Base-by-base conservation (phyloP, 768 basidiomycete genomes). In the Mycena crocata region DNA sequence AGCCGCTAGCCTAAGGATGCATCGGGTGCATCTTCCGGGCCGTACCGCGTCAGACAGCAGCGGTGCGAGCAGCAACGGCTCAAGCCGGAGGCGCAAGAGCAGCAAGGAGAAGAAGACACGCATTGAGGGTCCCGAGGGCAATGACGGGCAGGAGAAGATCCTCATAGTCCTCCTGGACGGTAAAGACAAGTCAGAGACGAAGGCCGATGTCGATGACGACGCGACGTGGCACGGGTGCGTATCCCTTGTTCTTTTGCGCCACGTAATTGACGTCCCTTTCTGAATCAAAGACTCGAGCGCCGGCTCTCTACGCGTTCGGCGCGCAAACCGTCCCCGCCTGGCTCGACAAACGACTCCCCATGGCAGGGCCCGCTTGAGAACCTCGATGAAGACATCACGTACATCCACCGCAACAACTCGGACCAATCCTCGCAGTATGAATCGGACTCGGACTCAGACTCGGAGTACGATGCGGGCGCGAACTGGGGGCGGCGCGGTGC, bases 151-250 rank as follows among this genome's bases (percentile, higher is more conserved):
- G 44, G 64, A 66, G 51, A 66, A 57, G 57, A 59, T 70, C 32
- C 55, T 70, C 15, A 66, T 70, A 6, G 69, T 66, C 6, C 57
- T 66, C 26, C 40, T 66, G 46, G 69, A 70, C 31, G 64, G 62
- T 35, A 66, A 70, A 35, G 64, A 70, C 44, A 50, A 37, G 40
- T n/a, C 5, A 23, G 32, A 39, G 28, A 51, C 30, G 50, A 62
- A 45, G 59, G 35, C 7, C 49, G 46, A 13, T 28, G n/a, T 19
- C 14, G 57, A 39, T 32, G 59, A 49, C 37, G 49, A 19, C 34
- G 42, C 46, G 66, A 57, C 66, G 32, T 67, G 66, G 66, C 66
- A 67, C 40, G 60, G 60, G 60, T 67, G 42, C n/a, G 60, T 62
- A 31, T 24, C 32, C 49, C 34, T 52, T 57, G 44, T 28, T 46